Conservation (phyloP, 257 asterid species). For the Verbascum thapsus region DNA sequence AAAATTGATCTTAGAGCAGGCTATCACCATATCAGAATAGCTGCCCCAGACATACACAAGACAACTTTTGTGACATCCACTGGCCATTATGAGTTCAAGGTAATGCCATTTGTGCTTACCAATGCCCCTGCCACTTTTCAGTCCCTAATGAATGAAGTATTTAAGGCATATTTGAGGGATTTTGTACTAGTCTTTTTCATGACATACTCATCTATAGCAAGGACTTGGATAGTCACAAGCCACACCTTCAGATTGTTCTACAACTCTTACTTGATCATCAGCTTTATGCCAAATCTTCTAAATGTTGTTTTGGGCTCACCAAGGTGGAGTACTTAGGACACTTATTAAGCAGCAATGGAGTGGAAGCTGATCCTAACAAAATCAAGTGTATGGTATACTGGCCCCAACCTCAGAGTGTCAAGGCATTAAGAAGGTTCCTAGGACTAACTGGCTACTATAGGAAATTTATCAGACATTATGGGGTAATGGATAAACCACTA, state of each 20-base stretch:
- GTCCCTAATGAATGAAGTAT: background rate
- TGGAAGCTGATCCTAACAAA: background rate
- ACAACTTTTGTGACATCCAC: background rate
- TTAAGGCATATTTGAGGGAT: background rate
- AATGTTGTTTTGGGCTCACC: background rate
- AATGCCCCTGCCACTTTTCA: background rate
- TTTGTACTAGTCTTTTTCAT: background rate
- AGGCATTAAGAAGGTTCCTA: background rate
- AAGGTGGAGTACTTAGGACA: background rate
- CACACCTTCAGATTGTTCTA: background rate
- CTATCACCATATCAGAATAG: background rate
- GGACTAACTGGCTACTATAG: conserved; percentile 3
- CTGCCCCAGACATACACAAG: background rate
- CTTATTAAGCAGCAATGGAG: background rate
- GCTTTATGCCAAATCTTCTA: background rate
- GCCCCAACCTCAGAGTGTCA: background rate
- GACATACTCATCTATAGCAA: background rate
- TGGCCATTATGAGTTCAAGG: background rate
- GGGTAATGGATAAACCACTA: background rate
- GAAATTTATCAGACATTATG: background rate
- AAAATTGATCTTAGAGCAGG: too few species aligned
- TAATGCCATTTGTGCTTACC: background rate
- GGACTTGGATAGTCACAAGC: background rate
- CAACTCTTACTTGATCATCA: too few species aligned
- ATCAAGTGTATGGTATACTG: background rate